Evolutionary conservation across 495 filamentous ascomycete genomes (phyloP), one percentile per base, ranked within the genome.

Genomic region (Penicilliopsis zonata): DNA sequence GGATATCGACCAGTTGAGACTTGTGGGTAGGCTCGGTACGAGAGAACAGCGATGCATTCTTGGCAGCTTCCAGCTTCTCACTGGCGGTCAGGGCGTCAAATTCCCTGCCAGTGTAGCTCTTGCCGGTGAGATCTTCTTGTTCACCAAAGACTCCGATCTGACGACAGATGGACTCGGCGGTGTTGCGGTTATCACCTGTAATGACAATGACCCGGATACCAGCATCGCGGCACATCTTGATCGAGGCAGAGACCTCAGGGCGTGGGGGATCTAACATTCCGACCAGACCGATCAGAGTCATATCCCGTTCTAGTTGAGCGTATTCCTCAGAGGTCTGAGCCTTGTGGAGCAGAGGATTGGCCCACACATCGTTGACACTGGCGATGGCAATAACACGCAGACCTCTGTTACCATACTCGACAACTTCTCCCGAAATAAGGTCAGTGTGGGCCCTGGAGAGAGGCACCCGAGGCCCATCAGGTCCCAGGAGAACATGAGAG

Each of bases 231-330:
- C 92, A 96, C 54, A 86, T 83, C 46, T 67, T 66, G 48, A 99
- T 94, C 15, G 90, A 84, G 25, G 63, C 70, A 26, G 78, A 69
- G 13, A 95, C 92, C 55, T 99, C 92, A n/a, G 82, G 80, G 28
- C 92, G 86, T 47, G 92, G 90, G 28, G 92, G 92, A 52, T 99
- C 92, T 41, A 95, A 70, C 92, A 99, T 99, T 39, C 80, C 86
- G 40, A 94, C 81, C 28, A 99, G 77, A 36, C 88, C 92, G 40
- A 95, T 65, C 18, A 99, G 65, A 22, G 92, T 99, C 68, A 99
- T 83, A 40, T 82, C 77, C 56, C 87, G 85, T 55, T 99, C 92
- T 22, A 99, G 61, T 38, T 82, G 70, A 31, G 72, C 59, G 44
- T 99, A 99, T 41, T 96, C 80, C 24, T 73, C 61, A 13, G 86